Base-by-base conservation (phyloP, 2,329 filamentous ascomycete genomes). In the Pestalotiopsis sp. region DNA sequence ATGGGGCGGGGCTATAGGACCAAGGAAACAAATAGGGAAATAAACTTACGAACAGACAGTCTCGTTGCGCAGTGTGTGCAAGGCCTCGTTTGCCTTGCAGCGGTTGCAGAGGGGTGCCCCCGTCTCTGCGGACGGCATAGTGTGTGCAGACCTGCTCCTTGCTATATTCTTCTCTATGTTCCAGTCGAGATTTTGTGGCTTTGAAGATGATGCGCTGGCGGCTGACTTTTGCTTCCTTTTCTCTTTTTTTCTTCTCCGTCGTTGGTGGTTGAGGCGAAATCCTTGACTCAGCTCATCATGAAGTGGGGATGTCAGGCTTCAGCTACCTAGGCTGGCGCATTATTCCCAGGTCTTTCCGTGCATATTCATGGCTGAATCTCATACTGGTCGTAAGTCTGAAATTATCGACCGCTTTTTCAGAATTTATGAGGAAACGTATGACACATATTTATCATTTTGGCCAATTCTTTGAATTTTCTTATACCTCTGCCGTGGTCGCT, bases 71-170 rank as follows among this genome's bases (percentile, higher is more conserved):
- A 80, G 71, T 25, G 78, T 75, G 68, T 77, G 73, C 17, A 72
- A 70, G 23, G 74, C 71, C n/a, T 74, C 71, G 13, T 72, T 73
- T 65, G 77, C 75, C 64, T 76, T 79, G 72, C 79, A 80, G 66
- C 78, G 75, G 65, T 72, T 74, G 73, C 79, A 80, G 31, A 60
- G 36, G 25, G 40, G 17, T 9, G 61, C 2, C 38, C 20, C 38
- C 20, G 38, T 40, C n/a, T 64, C 61, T 12, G 61, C 61, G 59
- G 59, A 36, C 59, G 59, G 59, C 59, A 62, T 62, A 2, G 3
- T 40, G 27, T 17, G 23, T 5, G 17, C 0, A 36, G 31, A 9
- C 31, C 57, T 59, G 23, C 13, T 36, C 57, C 17, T 9, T 6
- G 23, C 17, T 27, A 17, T 20, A 12, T 58, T 20, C 20, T 27